These are phyloP conservation scores for Pseudonectria buxi DNA, from an alignment of 2,329 filamentous ascomycete genomes.

Conservation along the genomic window DNA sequence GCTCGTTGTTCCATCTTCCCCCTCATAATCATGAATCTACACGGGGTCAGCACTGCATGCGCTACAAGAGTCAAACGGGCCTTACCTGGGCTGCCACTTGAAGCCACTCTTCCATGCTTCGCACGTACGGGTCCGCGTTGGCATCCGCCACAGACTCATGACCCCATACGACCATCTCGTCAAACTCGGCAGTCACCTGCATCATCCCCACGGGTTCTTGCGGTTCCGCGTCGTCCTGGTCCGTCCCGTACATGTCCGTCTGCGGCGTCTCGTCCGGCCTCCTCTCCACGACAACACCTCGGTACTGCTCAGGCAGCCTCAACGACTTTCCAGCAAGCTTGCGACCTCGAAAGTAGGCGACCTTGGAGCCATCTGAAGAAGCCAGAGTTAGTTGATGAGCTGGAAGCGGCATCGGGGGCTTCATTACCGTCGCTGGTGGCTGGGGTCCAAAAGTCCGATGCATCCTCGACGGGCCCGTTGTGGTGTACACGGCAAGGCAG, in stretches of 20 bases:
- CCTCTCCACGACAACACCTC: constrained; percentile 50
- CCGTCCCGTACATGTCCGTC: constrained; percentile 5
- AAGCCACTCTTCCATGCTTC: constrained; percentile 76
- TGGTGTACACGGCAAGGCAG: constrained; percentile 77
- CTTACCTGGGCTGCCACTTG: constrained; percentile 61
- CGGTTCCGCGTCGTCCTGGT: constrained; percentile 31
- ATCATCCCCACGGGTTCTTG: constrained; percentile 43
- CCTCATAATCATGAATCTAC: constrained; percentile 17
- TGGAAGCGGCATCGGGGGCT: neutral
- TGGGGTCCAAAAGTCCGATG: constrained; percentile 66
- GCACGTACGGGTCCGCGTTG: constrained; percentile 61
- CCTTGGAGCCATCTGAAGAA: constrained; percentile 43
- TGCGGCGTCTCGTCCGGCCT: constrained; percentile 30
- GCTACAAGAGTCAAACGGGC: neutral
- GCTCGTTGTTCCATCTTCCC: neutral
- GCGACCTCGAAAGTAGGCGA: constrained; percentile 70
- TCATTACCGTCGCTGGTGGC: constrained; percentile 37
- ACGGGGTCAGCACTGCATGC: constrained; percentile 4
- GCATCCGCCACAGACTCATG: constrained; percentile 63
- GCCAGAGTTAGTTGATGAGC: constrained; percentile 3
- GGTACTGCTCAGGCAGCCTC: constrained; percentile 63
- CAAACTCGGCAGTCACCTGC: constrained; percentile 61
- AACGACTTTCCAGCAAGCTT: constrained; percentile 65
- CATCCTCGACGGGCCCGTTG: constrained; percentile 61
- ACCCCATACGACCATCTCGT: constrained; percentile 74